Percentiles rank a stretch among this genome's conserved stretches.
Conservation (phyloP, 2,329 filamentous ascomycete genomes). For the Aspergillus aculeatinus region DNA sequence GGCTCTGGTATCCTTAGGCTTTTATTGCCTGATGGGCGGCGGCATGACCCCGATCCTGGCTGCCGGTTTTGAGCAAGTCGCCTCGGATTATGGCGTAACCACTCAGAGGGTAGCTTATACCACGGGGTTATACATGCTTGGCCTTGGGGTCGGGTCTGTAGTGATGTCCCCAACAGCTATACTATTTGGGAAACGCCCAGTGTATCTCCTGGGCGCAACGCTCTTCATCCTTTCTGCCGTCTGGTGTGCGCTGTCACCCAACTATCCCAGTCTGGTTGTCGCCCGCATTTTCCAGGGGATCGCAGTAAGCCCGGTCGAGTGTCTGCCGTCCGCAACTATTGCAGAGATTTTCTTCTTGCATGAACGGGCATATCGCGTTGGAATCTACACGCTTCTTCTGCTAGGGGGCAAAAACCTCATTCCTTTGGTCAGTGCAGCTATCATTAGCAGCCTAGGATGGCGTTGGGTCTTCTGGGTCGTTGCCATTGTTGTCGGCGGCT, state of each 20-base stretch:
- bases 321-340: conserved; percentile 87
- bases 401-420: conserved; percentile 90
- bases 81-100: conserved; percentile 63
- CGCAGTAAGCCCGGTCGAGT: conserved; percentile 86
- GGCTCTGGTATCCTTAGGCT: conserved; percentile 77
- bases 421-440: conserved; percentile 78
- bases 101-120: conserved; percentile 77
- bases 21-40: conserved; percentile 91
- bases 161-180: conserved; percentile 88
- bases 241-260: conserved; percentile 85
- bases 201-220: conserved; percentile 75
- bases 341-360: conserved; percentile 96
- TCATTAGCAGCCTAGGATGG: conserved; percentile 78
- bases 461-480: conserved; percentile 92
- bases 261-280: conserved; percentile 73
- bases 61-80: conserved; percentile 82
- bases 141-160: conserved; percentile 79
- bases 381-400: conserved; percentile 86
- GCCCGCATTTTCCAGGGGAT: conserved; percentile 86
- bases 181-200: conserved; percentile 82
- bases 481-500: conserved; percentile 73
- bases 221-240: conserved; percentile 74
- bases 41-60: conserved; percentile 89
- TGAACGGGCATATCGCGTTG: conserved; percentile 86
- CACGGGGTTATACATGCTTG: conserved; percentile 92